phyloP scores from a whole-genome alignment of 176 grass and related monocot species.

The Rhynchospora breviuscula region DNA sequence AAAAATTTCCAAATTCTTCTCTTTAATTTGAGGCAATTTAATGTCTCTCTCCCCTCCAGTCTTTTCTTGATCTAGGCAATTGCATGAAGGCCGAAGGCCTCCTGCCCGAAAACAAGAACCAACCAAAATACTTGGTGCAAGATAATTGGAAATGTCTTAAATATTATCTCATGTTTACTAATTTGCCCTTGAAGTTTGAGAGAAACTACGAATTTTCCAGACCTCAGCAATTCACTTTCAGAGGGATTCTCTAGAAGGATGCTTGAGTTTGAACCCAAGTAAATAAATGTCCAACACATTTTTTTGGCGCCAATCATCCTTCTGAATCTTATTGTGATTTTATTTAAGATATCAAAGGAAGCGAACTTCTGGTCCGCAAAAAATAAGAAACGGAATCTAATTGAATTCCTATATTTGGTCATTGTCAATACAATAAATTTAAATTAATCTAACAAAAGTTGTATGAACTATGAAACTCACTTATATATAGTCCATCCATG shows the following conservation, averaged over 20 bases:
- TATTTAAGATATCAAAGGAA: background rate
- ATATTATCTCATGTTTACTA: slow-evolving; percentile 6
- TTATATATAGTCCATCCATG: too few relatives aligned
- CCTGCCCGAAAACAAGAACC: slow-evolving; percentile 1
- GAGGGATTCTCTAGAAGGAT: background rate
- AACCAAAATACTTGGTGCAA: slow-evolving; percentile 28
- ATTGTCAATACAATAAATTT: background rate
- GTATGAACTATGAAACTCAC: too few relatives aligned
- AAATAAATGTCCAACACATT: background rate
- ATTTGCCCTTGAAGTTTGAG: slow-evolving; percentile 9
- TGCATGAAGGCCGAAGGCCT: slow-evolving; percentile 24
- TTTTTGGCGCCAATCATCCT: background rate
- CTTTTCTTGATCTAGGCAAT: slow-evolving; percentile 16
- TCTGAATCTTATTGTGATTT: background rate
- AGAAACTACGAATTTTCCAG: background rate
- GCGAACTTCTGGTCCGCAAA: background rate
- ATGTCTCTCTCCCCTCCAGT: background rate
- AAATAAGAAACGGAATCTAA: background rate
- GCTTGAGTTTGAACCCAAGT: background rate
- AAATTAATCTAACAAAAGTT: background rate
- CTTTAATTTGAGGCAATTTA: background rate
- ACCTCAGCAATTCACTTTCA: background rate
- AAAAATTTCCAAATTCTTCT: background rate
- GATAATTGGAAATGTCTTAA: slow-evolving; percentile 23
- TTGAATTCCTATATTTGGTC: background rate